These are phyloP conservation scores for Agaricus blazei DNA, from an alignment of 768 basidiomycete species.

Conservation along the genomic window DNA sequence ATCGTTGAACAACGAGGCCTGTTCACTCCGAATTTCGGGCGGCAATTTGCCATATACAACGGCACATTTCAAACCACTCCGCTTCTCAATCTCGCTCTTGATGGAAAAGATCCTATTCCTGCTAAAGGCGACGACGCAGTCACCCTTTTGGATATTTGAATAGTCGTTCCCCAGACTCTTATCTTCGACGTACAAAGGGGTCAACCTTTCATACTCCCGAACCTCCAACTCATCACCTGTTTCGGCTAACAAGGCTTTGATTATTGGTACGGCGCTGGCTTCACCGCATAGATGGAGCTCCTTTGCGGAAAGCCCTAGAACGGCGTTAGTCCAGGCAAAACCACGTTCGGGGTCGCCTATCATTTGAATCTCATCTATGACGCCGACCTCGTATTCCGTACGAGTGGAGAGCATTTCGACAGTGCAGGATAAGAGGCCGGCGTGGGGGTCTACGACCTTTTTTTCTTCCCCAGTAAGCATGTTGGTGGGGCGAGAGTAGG, in stretches of 20 bases:
- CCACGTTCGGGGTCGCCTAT: constrained; percentile 78
- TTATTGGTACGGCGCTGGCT: constrained; percentile 82
- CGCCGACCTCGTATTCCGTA: constrained; percentile 64
- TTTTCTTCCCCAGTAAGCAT: constrained; percentile 91
- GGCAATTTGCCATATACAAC: constrained; percentile 87
- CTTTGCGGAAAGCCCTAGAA: constrained; percentile 68
- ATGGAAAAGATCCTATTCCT: constrained; percentile 69
- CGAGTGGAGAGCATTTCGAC: constrained; percentile 79
- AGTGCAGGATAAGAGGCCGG: constrained; percentile 72
- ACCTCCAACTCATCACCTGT: constrained; percentile 82
- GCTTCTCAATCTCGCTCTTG: constrained; percentile 66
- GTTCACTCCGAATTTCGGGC: constrained; percentile 87
- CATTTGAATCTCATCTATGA: constrained; percentile 98
- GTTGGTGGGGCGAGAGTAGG: constrained; percentile 67
- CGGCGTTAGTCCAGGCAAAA: constrained; percentile 73
- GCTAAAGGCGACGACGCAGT: constrained; percentile 88
- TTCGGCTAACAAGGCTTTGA: constrained; percentile 59
- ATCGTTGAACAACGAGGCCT: constrained; percentile 90
- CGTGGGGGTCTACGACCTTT: constrained; percentile 55
- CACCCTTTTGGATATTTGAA: constrained; percentile 64
- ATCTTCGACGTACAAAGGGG: constrained; percentile 72
- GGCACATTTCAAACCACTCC: constrained; percentile 76
- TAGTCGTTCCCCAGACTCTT: constrained; percentile 59
- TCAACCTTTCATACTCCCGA: constrained; percentile 81
- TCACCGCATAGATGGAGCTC: constrained; percentile 97